Base-by-base conservation (phyloP, 2,329 filamentous ascomycete species). In the Fusarium siculi region DNA sequence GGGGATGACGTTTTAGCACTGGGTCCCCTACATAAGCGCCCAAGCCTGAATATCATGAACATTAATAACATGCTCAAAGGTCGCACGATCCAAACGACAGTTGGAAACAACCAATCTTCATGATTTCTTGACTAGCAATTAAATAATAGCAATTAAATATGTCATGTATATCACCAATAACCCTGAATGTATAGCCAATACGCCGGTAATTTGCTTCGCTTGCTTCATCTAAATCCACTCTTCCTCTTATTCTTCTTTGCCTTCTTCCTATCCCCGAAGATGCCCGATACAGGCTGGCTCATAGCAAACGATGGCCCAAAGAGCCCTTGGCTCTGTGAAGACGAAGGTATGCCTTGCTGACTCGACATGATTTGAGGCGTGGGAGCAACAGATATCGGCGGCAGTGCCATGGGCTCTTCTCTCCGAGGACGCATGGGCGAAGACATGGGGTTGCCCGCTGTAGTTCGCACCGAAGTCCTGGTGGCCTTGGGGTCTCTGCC, bases 221-320 rank as follows among this genome's bases (percentile, higher is more conserved):
- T 62, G n/a, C 34, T 64, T 70, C 60, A 82, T 72, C 81, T 81
- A 63, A 86, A 86, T 2, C 84, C 84, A 15, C 80, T 81, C 76
- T 80, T 83, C 76, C 81, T 83, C 78, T 85, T 85, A 21, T 72
- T 66, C 76, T 85, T 87, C 79, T 86, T 86, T 59, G 79, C 81
- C 69, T 79, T 81, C 66, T 80, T 82, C 55, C 85, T 80, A 70
- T 82, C 82, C 32, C 86, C 86, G 82, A 86, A 87, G 9, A 78
- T 72, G 5, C 87, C 87, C n/a, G 81, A 66, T 19, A 84, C 76
- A 15, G 84, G 82, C 74, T 87, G 85, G 57, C 85, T 86, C 81
- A 85, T 86, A n/a, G 81, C 79, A 58, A 81, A 69, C 7, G 77
- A 75, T n/a, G 81, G 76, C 44, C 77, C 74, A 18, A 76, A 60